Evolutionary conservation across 768 basidiomycete species (phyloP).

Genomic region (Kwoniella botswanensis): DNA sequence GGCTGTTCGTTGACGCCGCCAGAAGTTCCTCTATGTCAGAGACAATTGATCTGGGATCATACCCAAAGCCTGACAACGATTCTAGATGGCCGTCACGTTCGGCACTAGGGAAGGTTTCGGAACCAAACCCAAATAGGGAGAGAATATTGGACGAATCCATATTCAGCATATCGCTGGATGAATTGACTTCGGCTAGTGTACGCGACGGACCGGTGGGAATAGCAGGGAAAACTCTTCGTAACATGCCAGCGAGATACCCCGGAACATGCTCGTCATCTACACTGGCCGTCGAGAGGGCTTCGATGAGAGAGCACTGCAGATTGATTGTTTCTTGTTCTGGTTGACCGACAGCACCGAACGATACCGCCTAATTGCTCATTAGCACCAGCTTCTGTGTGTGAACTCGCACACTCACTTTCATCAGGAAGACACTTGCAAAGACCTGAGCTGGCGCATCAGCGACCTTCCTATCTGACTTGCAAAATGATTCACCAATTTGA

Average conservation of each 20-base stretch:
- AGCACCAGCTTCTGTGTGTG: not conserved
- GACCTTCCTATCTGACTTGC: not conserved
- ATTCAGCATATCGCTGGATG: not conserved
- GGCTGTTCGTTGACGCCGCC: not conserved
- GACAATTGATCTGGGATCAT: slow-evolving; percentile 14
- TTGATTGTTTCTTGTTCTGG: slow-evolving; percentile 6
- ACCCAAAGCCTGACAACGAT: slow-evolving; percentile 2
- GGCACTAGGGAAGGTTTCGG: not conserved
- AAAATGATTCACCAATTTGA: slow-evolving; percentile 1
- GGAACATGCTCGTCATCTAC: slow-evolving; percentile 11
- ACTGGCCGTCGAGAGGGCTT: not conserved
- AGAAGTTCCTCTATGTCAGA: slow-evolving; percentile 9
- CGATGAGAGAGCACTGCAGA: slow-evolving; percentile 3
- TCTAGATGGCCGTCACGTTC: not conserved
- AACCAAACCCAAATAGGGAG: slow-evolving; percentile 4
- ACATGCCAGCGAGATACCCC: not conserved
- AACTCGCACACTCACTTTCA: slow-evolving; percentile 5
- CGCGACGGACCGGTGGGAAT: slow-evolving; percentile 2
- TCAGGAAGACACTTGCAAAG: slow-evolving; percentile 10
- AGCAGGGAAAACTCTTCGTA: not conserved
- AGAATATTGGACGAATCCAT: not conserved
- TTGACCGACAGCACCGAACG: slow-evolving; percentile 5
- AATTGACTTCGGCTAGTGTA: not conserved
- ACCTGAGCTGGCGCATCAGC: not conserved
- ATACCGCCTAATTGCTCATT: not conserved